These are phyloP conservation scores for Ambrosia artemisiifolia DNA, from an alignment of 129 eudicot species.

Conservation along the genomic window DNA sequence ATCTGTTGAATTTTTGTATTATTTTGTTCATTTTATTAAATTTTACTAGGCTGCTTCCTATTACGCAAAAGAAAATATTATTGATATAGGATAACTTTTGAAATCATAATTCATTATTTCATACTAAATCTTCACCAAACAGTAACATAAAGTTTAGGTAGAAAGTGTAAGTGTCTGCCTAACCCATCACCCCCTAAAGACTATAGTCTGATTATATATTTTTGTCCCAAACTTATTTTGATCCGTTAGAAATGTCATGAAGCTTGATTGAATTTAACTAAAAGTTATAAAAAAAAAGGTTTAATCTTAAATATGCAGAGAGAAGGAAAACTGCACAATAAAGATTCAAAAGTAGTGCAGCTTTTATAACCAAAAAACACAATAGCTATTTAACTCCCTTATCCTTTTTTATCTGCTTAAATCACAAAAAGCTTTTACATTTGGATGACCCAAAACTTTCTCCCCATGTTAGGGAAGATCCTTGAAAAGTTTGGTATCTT, in stretches of 20 bases:
- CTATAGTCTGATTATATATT: no score
- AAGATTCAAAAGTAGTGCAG: background rate
- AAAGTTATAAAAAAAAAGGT: no score
- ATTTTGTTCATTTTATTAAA: background rate
- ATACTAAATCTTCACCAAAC: no score
- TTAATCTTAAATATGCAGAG: no score
- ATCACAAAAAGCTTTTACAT: background rate
- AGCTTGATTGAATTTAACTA: background rate
- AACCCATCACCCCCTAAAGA: no score
- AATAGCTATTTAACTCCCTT: background rate
- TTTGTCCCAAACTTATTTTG: background rate
- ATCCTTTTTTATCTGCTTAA: background rate
- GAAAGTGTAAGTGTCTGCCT: no score
- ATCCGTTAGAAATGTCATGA: background rate
- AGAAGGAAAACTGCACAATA: background rate
- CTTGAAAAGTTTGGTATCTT: conserved; percentile 83
- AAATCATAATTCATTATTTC: no score
- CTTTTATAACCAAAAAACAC: background rate
- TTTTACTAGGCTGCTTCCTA: no score
- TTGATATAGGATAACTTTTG: background rate
- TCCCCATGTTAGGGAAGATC: conserved; percentile 49
- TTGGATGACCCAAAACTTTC: background rate
- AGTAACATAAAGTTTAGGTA: no score
- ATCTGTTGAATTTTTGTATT: background rate
- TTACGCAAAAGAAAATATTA: background rate